A percentile compares a stretch with the other conserved stretches of the same genome.
phyloP scores from a whole-genome alignment of 257 asterid genomes.

The Solanum microdontum region DNA sequence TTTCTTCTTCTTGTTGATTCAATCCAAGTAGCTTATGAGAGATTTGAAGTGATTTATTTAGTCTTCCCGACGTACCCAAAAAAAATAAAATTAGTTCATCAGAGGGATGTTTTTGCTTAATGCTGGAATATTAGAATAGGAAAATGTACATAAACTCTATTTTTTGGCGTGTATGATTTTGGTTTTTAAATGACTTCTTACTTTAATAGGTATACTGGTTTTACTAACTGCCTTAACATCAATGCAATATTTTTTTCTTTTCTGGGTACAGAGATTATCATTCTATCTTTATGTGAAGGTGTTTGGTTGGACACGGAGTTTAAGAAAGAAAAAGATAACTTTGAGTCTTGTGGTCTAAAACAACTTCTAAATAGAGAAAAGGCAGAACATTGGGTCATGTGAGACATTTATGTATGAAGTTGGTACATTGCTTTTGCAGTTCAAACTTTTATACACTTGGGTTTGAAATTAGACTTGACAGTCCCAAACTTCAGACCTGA shows the following conservation, averaged over 20 bases:
- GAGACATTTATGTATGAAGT: background rate
- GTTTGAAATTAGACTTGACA: background rate
- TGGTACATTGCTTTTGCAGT: background rate
- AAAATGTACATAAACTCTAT: background rate
- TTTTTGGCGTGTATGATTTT: background rate
- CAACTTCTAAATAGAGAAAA: background rate
- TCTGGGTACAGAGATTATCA: background rate
- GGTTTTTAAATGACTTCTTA: background rate
- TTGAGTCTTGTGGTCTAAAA: background rate
- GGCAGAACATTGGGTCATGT: background rate
- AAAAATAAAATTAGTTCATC: background rate
- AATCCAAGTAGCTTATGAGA: background rate
- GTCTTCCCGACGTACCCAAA: background rate
- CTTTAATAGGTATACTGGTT: background rate
- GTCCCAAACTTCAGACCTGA: background rate
- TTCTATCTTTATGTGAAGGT: background rate
- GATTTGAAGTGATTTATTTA: background rate
- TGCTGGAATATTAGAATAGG: background rate
- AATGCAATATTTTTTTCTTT: background rate
- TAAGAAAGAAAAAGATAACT: background rate
- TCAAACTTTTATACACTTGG: background rate
- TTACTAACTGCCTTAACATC: background rate
- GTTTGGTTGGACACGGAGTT: background rate
- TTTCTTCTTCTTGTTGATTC: background rate
- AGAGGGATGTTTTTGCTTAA: background rate